Evolutionary conservation across 1,284 basidiomycete species (phyloP).

Genomic region (Kalmanozyma brasiliensis): DNA sequence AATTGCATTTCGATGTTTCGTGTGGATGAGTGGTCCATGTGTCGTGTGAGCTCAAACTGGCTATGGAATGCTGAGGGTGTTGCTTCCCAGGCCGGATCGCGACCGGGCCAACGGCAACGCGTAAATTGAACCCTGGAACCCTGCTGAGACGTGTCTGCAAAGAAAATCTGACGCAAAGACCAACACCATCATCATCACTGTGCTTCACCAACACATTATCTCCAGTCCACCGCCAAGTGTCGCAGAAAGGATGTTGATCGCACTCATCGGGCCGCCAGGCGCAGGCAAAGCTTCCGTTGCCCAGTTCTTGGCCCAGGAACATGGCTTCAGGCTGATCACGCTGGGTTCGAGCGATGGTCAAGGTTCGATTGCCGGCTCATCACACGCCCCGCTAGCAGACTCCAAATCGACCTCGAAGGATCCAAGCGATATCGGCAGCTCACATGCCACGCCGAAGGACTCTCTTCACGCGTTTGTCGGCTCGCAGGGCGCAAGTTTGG

Average conservation of each 20-base stretch:
- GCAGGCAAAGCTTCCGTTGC: slow-evolving; percentile 84
- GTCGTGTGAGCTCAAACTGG: background rate
- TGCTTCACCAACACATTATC: too few relatives aligned
- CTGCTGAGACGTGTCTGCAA: too few relatives aligned
- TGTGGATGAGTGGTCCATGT: too few relatives aligned
- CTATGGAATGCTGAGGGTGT: background rate
- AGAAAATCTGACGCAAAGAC: slow-evolving; percentile 1
- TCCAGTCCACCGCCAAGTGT: too few relatives aligned
- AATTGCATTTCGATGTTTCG: too few relatives aligned
- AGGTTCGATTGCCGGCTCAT: too few relatives aligned
- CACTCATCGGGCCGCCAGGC: slow-evolving; percentile 83
- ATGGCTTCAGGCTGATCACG: slow-evolving; percentile 68
- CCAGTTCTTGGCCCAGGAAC: slow-evolving; percentile 75
- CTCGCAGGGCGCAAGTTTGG: too few relatives aligned
- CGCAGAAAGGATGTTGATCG: slow-evolving; percentile 81
- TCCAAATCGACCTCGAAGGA: too few relatives aligned
- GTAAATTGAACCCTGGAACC: slow-evolving; percentile 15
- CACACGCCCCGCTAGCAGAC: background rate
- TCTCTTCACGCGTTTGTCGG: too few relatives aligned
- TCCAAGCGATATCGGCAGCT: too few relatives aligned
- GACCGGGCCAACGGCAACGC: background rate
- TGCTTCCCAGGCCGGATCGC: too few relatives aligned
- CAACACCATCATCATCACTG: slow-evolving; percentile 13
- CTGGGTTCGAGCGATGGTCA: background rate
- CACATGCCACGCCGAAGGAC: too few relatives aligned